Base-by-base conservation (phyloP, 176 grass and related monocot genomes). In the Carex myosuroides region DNA sequence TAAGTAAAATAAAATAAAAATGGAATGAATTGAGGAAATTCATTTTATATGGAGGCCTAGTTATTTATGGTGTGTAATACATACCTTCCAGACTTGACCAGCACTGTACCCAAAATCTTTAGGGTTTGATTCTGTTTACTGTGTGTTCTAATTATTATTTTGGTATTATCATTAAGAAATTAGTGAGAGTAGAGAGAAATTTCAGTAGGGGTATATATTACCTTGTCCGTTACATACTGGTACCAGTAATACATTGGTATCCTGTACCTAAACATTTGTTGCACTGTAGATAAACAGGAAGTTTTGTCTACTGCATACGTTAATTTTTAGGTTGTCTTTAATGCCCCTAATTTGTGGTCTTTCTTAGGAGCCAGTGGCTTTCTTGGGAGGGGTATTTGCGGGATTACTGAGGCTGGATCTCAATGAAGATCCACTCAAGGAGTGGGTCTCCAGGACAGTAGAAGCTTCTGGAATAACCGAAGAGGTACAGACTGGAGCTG, bases 361-460 rank as follows among this genome's bases (percentile, higher is more conserved):
- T 77, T n/a, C 78, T 30, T 60, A 98, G 96, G 96, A 98, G 86
- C 96, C 96, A n/a, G 88, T 98, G 82, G 91, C 96, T 64, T 93
- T 95, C 81, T 14, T 93, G 91, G 96, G 96, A 86, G 96, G 96
- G 62, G 77, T 95, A 59, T 93, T 99, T 86, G 96, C 96, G 42
- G 96, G 96, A 37, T 86, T 95, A 24, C 85, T 95, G 84, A 95
- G 93, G 91, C 91, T 99, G 75, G 91, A 99, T 87, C 86, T 95
- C 77, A 99, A 95, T 56, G 96, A 99, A 82, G 93, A 99, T 62
- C 96, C 96, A 26, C 91, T 99, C 32, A 94, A 93, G 86, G 96
- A 99, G 64, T 99, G 96, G 93, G 63, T 99, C 4, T 90, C 83
- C 61, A 86, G 56, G 37, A 99, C 96, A 8, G 93, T 90, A 26